phyloP scores from a whole-genome alignment of 2,329 filamentous ascomycete genomes.

The Cytospora chrysosperma region DNA sequence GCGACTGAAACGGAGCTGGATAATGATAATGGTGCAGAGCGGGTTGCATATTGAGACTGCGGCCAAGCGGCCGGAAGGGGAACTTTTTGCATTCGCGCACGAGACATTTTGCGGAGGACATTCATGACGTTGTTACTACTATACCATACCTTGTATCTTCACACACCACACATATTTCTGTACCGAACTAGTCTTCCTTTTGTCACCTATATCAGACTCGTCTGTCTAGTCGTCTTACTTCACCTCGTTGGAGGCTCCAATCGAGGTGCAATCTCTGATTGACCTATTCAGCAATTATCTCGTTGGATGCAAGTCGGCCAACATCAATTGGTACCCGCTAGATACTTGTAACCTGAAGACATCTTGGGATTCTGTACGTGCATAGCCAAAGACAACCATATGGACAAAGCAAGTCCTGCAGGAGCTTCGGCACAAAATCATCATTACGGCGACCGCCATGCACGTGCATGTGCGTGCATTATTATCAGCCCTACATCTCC shows the following conservation, averaged over 20 bases:
- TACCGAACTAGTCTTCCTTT: neutral
- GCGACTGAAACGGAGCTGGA: neutral
- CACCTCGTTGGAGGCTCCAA: too few relatives aligned
- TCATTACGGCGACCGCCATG: neutral
- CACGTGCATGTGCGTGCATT: neutral
- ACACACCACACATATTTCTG: neutral
- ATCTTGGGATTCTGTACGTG: neutral
- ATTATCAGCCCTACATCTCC: constrained; percentile 1
- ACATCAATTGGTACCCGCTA: too few relatives aligned
- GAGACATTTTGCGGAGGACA: constrained; percentile 4
- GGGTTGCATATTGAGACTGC: constrained; percentile 3
- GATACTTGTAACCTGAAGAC: neutral
- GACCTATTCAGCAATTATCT: too few relatives aligned
- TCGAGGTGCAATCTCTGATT: neutral
- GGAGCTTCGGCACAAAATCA: neutral
- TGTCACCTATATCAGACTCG: neutral
- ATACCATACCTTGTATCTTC: constrained; percentile 8
- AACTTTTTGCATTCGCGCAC: constrained; percentile 11
- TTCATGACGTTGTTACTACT: constrained; percentile 7
- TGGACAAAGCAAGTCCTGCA: neutral
- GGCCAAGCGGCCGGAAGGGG: neutral
- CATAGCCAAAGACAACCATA: neutral
- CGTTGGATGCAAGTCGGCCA: too few relatives aligned
- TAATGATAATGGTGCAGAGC: constrained; percentile 8
- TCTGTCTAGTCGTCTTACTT: neutral